Percentiles rank a stretch among this genome's conserved stretches.
Conservation (phyloP, 768 basidiomycete genomes). For the Tulasnella sp. region DNA sequence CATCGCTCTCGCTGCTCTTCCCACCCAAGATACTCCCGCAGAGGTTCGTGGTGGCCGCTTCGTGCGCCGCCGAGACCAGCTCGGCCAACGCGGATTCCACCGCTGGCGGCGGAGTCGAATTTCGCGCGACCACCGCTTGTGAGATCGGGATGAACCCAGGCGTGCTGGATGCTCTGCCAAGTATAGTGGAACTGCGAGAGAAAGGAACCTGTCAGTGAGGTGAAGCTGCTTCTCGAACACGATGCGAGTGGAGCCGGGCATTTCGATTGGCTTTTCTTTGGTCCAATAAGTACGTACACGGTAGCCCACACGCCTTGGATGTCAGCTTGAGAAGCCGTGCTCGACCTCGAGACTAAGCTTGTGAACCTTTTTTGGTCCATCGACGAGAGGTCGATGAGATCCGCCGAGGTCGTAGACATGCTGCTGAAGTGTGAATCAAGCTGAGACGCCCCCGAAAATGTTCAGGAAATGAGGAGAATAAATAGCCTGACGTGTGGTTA, state of each 20-base stretch:
- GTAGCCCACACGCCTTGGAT: background rate
- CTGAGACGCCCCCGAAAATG: background rate
- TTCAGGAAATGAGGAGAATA: background rate
- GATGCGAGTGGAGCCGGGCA: background rate
- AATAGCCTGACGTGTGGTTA: background rate
- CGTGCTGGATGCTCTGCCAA: background rate
- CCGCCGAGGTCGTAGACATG: background rate
- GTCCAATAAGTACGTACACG: background rate
- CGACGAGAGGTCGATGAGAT: background rate
- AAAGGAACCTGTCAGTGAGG: background rate
- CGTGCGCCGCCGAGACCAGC: background rate
- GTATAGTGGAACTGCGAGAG: background rate
- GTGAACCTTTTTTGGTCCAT: conserved; percentile 5
- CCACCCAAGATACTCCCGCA: conserved; percentile 10
- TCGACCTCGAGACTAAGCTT: background rate
- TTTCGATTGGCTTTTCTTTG: too few relatives aligned
- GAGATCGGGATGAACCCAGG: background rate
- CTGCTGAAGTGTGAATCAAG: background rate
- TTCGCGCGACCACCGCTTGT: conserved; percentile 1
- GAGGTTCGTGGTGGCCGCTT: background rate
- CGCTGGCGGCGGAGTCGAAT: background rate
- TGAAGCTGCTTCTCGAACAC: background rate
- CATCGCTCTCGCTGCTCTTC: conserved; percentile 10
- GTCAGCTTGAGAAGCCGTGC: background rate
- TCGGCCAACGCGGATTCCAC: background rate